phyloP scores from a whole-genome alignment of 2,329 filamentous ascomycete genomes.

The Fusarium goolgardi region DNA sequence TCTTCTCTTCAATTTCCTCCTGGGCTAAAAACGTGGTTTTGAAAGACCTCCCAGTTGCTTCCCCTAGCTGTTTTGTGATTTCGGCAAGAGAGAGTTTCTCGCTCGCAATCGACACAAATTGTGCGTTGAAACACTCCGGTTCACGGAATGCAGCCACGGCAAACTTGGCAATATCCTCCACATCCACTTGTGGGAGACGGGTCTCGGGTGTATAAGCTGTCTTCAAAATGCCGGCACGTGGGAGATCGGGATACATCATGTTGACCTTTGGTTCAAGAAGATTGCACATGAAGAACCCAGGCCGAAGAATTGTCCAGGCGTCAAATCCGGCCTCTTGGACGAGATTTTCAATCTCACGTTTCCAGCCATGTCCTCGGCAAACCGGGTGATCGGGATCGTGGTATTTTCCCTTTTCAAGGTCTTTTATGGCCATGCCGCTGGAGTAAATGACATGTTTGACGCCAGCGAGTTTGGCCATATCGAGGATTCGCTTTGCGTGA shows the following conservation, averaged over 20 bases:
- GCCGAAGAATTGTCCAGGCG: slow-evolving; percentile 11
- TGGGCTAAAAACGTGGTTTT: neutral
- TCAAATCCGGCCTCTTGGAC: neutral
- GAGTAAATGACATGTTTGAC: slow-evolving; percentile 18
- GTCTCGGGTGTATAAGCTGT: neutral
- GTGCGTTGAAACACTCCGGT: neutral
- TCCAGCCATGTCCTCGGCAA: neutral
- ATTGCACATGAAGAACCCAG: slow-evolving; percentile 21
- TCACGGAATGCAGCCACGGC: slow-evolving; percentile 5
- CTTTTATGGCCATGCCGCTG: slow-evolving; percentile 19
- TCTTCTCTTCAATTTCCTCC: neutral
- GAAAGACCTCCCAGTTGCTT: neutral
- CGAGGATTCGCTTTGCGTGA: neutral
- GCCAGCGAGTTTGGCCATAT: neutral
- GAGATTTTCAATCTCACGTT: slow-evolving; percentile 3
- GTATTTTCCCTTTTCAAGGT: slow-evolving; percentile 3
- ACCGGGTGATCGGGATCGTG: neutral
- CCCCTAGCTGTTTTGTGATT: neutral
- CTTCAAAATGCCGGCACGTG: neutral
- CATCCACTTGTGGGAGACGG: slow-evolving; percentile 8
- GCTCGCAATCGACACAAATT: neutral
- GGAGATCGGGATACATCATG: slow-evolving; percentile 2
- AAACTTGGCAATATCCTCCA: slow-evolving; percentile 17
- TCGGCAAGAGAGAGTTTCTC: slow-evolving; percentile 1
- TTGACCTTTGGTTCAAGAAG: slow-evolving; percentile 16